phyloP scores from a whole-genome alignment of 2,329 filamentous ascomycete species.

The Cryphonectria radicalis region DNA sequence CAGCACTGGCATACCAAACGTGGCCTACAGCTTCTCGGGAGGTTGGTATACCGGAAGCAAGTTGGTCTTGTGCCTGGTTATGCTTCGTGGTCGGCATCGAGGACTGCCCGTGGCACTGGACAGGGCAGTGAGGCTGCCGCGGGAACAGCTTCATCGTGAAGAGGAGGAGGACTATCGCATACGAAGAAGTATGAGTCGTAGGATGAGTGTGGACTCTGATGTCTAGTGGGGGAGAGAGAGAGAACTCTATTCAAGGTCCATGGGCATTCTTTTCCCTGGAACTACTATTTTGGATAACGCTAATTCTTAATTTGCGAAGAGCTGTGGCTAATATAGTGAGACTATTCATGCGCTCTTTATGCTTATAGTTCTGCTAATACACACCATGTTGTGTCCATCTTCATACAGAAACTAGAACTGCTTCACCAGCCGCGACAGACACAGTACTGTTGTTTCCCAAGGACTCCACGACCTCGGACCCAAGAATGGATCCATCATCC shows the following conservation, averaged over 20 bases:
- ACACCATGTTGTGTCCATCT: neutral
- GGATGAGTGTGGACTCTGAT: conserved; percentile 34
- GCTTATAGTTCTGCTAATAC: neutral
- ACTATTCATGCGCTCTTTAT: neutral
- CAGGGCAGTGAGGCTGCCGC: conserved; percentile 50
- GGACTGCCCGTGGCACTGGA: conserved; percentile 60
- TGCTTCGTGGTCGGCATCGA: conserved; percentile 59
- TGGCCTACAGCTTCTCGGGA: conserved; percentile 59
- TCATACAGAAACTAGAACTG: conserved; percentile 2
- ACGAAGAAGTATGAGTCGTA: conserved; percentile 41
- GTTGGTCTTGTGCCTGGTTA: conserved; percentile 60
- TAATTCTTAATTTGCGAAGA: neutral
- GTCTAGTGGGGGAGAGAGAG: neutral
- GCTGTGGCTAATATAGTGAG: neutral
- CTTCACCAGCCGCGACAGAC: conserved; percentile 3
- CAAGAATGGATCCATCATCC: neutral
- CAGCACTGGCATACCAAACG: conserved; percentile 55
- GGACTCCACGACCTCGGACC: neutral
- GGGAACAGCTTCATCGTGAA: conserved; percentile 42
- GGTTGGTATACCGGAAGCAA: conserved; percentile 59
- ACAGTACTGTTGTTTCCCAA: neutral
- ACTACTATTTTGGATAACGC: neutral
- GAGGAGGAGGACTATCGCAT: conserved; percentile 49
- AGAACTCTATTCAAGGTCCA: neutral
- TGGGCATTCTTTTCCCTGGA: neutral